Evolutionary conservation across 1,284 basidiomycete species (phyloP).

Genomic region (Ganoderma sinense): DNA sequence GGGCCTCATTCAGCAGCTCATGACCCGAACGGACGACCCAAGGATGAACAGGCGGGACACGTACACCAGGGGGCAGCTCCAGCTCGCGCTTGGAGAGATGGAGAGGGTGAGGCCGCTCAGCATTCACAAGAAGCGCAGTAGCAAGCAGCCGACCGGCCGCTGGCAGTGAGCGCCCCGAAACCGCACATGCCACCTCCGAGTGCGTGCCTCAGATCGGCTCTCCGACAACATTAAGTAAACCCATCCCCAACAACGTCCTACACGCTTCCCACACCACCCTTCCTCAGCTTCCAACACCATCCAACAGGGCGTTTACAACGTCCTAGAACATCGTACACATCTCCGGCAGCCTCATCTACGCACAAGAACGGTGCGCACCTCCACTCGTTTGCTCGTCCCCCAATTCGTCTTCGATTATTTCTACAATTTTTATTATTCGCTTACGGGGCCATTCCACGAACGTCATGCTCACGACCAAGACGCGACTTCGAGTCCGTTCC

Average conservation of each 20-base stretch:
- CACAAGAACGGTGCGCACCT: slow-evolving; percentile 4
- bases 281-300: neutral
- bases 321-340: neutral
- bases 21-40: neutral
- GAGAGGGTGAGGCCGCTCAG: slow-evolving; percentile 23
- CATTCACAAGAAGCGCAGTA: slow-evolving; percentile 13
- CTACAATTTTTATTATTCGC: neutral
- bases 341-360: neutral
- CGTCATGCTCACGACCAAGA: neutral
- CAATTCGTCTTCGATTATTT: slow-evolving; percentile 1
- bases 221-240: neutral
- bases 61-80: slow-evolving; percentile 14
- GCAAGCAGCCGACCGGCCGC: neutral
- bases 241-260: neutral
- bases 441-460: neutral
- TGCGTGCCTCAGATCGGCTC: neutral
- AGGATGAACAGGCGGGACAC: neutral
- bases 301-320: neutral
- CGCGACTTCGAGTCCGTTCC: neutral
- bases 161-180: neutral
- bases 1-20: neutral
- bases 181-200: neutral
- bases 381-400: neutral
- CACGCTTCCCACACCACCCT: neutral
- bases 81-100: slow-evolving; percentile 22